Conservation (phyloP, 2,329 filamentous ascomycete species). For the Pseudogymnoascus sp. region DNA sequence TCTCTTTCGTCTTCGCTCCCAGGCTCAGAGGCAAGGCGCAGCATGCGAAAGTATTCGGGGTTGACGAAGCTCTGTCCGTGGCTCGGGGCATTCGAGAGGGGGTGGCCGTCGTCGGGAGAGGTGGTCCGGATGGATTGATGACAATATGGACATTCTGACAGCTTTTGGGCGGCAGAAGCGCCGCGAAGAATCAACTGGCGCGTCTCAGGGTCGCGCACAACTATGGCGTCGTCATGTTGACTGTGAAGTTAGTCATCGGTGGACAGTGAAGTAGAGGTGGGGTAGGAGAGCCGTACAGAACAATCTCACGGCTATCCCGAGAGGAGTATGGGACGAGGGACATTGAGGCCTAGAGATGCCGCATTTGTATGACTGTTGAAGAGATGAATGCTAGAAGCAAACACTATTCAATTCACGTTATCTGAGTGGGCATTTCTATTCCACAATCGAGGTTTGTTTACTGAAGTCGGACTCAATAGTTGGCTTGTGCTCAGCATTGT, state of each 20-base stretch:
- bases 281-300: conserved; percentile 54
- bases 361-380: neutral
- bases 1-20: conserved; percentile 35
- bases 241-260: conserved; percentile 38
- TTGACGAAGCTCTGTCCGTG: conserved; percentile 65
- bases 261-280: neutral
- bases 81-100: conserved; percentile 38
- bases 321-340: conserved; percentile 72
- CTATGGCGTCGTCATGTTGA: conserved; percentile 85
- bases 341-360: conserved; percentile 31
- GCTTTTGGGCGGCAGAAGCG: conserved; percentile 36
- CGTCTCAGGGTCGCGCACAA: conserved; percentile 80
- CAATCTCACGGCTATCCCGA: conserved; percentile 67
- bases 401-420: neutral
- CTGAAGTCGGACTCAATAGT: neutral
- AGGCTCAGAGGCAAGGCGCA: conserved; percentile 52
- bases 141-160: conserved; percentile 65
- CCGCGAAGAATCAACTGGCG: conserved; percentile 76
- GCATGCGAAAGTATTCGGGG: conserved; percentile 92
- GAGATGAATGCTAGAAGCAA: conserved; percentile 1
- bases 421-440: neutral
- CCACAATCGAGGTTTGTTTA: neutral
- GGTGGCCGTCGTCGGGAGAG: conserved; percentile 40
- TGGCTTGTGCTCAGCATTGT: neutral
- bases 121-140: conserved; percentile 35